Percentiles rank a stretch among this genome's conserved stretches.
Conservation (phyloP, 306 rosid genomes). For the Bauhinia variegata region DNA sequence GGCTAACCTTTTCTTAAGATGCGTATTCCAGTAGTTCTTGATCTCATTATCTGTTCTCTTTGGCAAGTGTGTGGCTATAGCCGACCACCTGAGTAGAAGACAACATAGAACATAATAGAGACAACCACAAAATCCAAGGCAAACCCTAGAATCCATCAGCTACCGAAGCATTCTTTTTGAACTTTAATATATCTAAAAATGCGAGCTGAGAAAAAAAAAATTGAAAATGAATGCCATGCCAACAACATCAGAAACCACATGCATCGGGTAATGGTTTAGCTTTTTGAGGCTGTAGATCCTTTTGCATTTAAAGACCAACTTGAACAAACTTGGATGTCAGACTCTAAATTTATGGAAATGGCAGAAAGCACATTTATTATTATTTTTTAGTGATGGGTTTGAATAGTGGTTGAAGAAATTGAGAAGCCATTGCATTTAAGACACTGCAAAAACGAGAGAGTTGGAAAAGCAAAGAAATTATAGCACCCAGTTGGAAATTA, state of each 20-base stretch:
- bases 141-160: slow-evolving; percentile 42
- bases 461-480: slow-evolving; percentile 33
- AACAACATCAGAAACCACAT: slow-evolving; percentile 27
- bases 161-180: neutral
- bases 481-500: slow-evolving; percentile 14
- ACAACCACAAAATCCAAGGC: slow-evolving; percentile 29
- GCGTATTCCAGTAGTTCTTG: slow-evolving; percentile 97
- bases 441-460: slow-evolving; percentile 42
- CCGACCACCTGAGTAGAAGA: slow-evolving; percentile 82
- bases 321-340: slow-evolving; percentile 50
- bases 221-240: neutral
- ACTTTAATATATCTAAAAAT: slow-evolving; percentile 9
- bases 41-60: slow-evolving; percentile 97
- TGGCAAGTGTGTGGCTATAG: slow-evolving; percentile 97
- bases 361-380: slow-evolving; percentile 35
- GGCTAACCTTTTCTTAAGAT: slow-evolving; percentile 88
- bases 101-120: slow-evolving; percentile 27
- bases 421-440: slow-evolving; percentile 60
- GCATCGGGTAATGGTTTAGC: slow-evolving; percentile 22
- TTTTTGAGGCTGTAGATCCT: slow-evolving; percentile 32
- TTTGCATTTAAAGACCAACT: slow-evolving; percentile 41
- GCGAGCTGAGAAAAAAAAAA: slow-evolving; percentile 10
- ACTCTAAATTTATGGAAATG: slow-evolving; percentile 40
- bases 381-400: slow-evolving; percentile 38
- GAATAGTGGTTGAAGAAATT: slow-evolving; percentile 45